These are phyloP conservation scores for Kazachstania africana DNA, from an alignment of 805 yeast species.

Conservation along the genomic window DNA sequence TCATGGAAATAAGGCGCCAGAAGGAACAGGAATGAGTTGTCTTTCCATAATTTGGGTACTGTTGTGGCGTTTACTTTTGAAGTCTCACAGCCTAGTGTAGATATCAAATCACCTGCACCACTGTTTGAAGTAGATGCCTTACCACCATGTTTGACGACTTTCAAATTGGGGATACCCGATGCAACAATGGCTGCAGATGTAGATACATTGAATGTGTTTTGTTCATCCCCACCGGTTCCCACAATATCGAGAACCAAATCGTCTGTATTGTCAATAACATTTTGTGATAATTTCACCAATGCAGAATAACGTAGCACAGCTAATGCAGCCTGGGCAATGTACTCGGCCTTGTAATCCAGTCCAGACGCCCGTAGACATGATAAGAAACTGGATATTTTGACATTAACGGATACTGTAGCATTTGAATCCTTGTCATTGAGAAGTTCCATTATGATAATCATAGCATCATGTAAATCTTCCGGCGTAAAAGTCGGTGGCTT, in stretches of 20 bases:
- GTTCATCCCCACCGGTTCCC: conserved; percentile 99
- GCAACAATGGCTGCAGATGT: conserved; percentile 92
- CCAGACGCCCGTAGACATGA: conserved; percentile 64
- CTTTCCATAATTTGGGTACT: conserved; percentile 41
- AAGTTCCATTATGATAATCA: conserved; percentile 48
- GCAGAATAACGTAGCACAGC: conserved; percentile 59
- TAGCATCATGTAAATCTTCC: conserved; percentile 50
- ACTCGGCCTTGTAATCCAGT: conserved; percentile 70
- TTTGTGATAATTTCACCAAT: conserved; percentile 33
- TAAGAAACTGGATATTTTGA: conserved; percentile 69
- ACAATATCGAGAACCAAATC: conserved; percentile 54
- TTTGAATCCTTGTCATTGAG: conserved; percentile 33
- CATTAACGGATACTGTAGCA: conserved; percentile 18
- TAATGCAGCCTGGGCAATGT: conserved; percentile 74
- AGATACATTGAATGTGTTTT: conserved; percentile 91
- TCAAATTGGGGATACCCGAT: conserved; percentile 65
- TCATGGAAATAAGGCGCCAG: conserved; percentile 93
- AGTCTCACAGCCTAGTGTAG: conserved; percentile 72
- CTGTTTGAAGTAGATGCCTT: conserved; percentile 89
- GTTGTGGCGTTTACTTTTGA: conserved; percentile 52
- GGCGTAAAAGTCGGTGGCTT: conserved; percentile 55
- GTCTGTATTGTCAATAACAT: neutral
- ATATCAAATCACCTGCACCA: conserved; percentile 87
- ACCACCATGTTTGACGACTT: conserved; percentile 92
- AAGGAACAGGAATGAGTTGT: conserved; percentile 49